Base-by-base conservation (phyloP, 176 grass and related monocot genomes). In the Thinopyrum elongatum region DNA sequence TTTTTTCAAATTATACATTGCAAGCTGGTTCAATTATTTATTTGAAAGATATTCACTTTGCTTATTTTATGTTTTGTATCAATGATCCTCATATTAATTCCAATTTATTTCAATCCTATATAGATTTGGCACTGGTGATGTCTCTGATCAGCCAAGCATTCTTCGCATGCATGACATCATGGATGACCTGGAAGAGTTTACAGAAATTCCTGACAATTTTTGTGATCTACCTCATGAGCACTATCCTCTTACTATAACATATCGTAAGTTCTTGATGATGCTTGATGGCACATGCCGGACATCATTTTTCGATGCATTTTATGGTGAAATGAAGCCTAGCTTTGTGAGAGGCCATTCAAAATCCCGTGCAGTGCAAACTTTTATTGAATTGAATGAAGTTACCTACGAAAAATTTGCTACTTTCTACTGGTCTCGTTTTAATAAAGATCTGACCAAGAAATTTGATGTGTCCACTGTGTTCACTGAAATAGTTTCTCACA, bases 401-500 rank as follows among this genome's bases (percentile, higher is more conserved):
- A 82, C 79, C 2, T 98, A 85, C 80, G 91, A 98, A 33, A 95
- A 92, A 49, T 98, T 98, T 91, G 70, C 75, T 82, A 46, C 65
- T 83, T 90, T 71, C 12, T 98, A 98, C 70, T 98, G 95, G 95
- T 85, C 87, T 21, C 93, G 81, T 88, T 98, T 98, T 69, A 90
- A 92, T 49, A 6, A 59, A 35, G 78, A 95, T 33, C 33, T 95
- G 15, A 98, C 85, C 0, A 98, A 89, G 74, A 93, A 84, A 77
- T 87, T 98, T 22, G 93, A 95, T 77, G 66, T 89, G 14, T 93
- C 93, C 11, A 98, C 87, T 86, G 93, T 95, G 5, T 95, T 90
- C 23, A 95, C 93, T 4, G 89, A 98, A 86, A 98, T 95, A 85
- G 92, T 93, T 80, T 98, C 93, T 70, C 91, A 98, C 70, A 98